Base-by-base conservation (phyloP, 495 filamentous ascomycete genomes). In the Annulohypoxylon moriforme region DNA sequence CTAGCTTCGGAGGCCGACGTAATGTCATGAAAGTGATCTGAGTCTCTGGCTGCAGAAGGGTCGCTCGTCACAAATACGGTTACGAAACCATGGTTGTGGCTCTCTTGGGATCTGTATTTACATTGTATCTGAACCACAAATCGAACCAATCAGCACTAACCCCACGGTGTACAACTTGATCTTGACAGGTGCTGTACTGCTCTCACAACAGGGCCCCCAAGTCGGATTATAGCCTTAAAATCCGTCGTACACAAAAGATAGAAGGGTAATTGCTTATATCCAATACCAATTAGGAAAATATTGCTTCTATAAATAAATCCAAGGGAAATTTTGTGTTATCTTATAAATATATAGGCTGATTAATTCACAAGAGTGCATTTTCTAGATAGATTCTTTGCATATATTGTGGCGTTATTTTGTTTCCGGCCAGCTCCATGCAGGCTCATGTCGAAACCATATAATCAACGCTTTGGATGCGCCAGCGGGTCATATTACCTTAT, bases 11-110 rank as follows among this genome's bases (percentile, higher is more conserved):
- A 29, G 29, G 36, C 38, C n/a, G 29, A 29, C 25, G 47, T 62
- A 57, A 67, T 67, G 62, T 62, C 49, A 65, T 6, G 69, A 64
- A 27, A 33, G 52, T 72, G 46, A 68, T 64, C 44, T 59, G 1
- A 50, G 29, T 34, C 10, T 56, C 36, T 52, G 64, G 64, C 55
- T 27, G 64, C 69, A 68, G 64, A 47, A 9, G 29, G 42, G 52
- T 52, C 46, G 36, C 34, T 27, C 31, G 52, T 52, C 33, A 47
- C 57, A 31, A 40, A 72, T 58, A 58, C 52, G 44, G 60, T 47
- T 33, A 52, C 25, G 18, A 20, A 34, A 59, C 34, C 44, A 46
- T 50, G 36, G 38, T 33, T 29, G 53, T 29, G 62, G 33, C 18
- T 20, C 9, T 47, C 56, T 70, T 36, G 18, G 56, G 47, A 67